These are phyloP conservation scores for Coniochaeta pulveracea DNA, from an alignment of 2,329 filamentous ascomycete species.

Conservation along the genomic window DNA sequence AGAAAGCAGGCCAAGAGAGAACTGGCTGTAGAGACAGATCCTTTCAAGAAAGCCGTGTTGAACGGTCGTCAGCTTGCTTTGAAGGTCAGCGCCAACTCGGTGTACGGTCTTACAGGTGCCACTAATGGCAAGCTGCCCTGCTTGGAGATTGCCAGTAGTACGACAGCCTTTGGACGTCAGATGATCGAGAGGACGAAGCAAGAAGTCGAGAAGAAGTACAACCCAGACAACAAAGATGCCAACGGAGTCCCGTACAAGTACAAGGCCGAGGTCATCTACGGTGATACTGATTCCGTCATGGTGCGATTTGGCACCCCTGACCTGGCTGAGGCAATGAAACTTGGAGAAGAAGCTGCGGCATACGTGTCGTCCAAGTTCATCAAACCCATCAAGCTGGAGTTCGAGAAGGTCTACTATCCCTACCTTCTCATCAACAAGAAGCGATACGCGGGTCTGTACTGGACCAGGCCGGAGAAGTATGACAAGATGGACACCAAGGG, in stretches of 20 bases:
- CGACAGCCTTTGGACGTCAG: constrained; percentile 90
- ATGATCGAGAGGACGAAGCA: constrained; percentile 98
- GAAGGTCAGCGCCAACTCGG: constrained; percentile 95
- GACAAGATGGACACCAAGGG: constrained; percentile 99
- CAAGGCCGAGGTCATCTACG: constrained; percentile 94
- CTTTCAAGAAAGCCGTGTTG: constrained; percentile 94
- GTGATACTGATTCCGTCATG: constrained; percentile 99
- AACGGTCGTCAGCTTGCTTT: constrained; percentile 94
- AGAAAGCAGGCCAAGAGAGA: constrained; percentile 93
- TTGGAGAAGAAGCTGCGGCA: constrained; percentile 85
- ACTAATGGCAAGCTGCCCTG: constrained; percentile 94
- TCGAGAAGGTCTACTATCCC: constrained; percentile 97
- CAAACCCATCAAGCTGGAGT: constrained; percentile 97
- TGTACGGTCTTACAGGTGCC: constrained; percentile 93
- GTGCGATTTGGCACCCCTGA: constrained; percentile 93
- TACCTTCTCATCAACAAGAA: constrained; percentile 99
- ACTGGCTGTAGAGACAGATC: constrained; percentile 76
- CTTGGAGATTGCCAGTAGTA: constrained; percentile 89
- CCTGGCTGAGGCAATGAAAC: constrained; percentile 78
- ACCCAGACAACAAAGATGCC: too few species aligned
- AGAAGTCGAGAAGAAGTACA: constrained; percentile 87
- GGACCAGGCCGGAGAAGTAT: constrained; percentile 87
- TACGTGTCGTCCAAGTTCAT: constrained; percentile 87
- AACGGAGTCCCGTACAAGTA: constrained; percentile 95
- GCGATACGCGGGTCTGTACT: constrained; percentile 94